Evolutionary conservation across 148 eudicot genomes (phyloP), one percentile per base, ranked within the genome.

Genomic region (Rhododendron ferrugineum): DNA sequence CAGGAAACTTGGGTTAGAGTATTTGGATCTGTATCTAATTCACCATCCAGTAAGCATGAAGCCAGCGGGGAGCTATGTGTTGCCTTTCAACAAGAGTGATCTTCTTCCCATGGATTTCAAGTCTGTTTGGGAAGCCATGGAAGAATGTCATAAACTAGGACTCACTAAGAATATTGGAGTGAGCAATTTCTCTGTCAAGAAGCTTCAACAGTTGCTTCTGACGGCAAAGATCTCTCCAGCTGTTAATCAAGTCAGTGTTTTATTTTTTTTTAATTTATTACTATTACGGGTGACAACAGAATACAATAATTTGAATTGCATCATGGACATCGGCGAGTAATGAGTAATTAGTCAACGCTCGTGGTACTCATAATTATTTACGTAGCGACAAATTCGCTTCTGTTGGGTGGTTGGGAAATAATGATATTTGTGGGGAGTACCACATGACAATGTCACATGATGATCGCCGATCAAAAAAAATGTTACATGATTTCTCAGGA

Each of bases 81-180:
- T 49, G 18, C 89, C 84, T 20, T 22, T 87, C 13, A 34, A 58
- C 5, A 22, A 46, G 34, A 58, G 81, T 7, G 75, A 85, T 68
- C 68, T 87, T 72, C 2, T 49, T 34, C 80, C 82, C 32, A 84
- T 84, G 77, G 89, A 87, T 84, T 56, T 87, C 34, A 84, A 87
- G 82, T 46, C 77, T 37, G 84, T 84, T 28, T 87, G 89, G 86
- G 84, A 87, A 84, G 86, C 84, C 22, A 87, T 87, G 86, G 89
- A 87, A 62, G 84, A 84, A 28, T 87, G 89, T 34, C 82, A 54
- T 0, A 84, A 26, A 36, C 77, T 80, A 20, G 89, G 89, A 1
- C 86, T 87, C 30, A 7, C 89, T 6, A 87, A 72, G 47, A 37
- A 58, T 2, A 87, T 87, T 1, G 89, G 89, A 72, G 89, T 87